Conservation (phyloP, 2,329 filamentous ascomycete species). For the Lachnellula hyalina region DNA sequence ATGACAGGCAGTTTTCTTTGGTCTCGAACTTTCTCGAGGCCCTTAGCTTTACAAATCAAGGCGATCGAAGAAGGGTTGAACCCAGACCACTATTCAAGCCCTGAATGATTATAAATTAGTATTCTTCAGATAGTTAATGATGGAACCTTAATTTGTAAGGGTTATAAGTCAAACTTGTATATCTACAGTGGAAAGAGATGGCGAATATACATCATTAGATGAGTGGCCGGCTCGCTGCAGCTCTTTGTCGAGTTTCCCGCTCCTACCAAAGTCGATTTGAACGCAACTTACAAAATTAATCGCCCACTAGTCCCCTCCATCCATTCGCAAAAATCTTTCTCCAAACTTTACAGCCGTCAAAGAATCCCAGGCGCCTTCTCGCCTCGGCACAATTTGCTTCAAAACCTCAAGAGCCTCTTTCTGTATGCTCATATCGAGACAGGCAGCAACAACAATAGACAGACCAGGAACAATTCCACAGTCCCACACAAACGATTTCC, state of each 20-base stretch:
- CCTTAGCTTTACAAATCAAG: conserved; percentile 38
- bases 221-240: too few species aligned
- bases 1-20: background rate
- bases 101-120: too few species aligned
- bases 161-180: too few species aligned
- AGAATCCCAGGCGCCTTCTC: conserved; percentile 15
- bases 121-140: too few species aligned
- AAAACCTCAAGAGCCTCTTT: conserved; percentile 18
- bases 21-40: conserved; percentile 33
- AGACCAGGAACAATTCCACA: conserved; percentile 19
- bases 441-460: conserved; percentile 16
- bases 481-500: conserved; percentile 21
- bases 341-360: conserved; percentile 12
- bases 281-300: background rate
- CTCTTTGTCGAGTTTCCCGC: too few species aligned
- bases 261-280: too few species aligned
- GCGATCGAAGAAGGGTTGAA: conserved; percentile 19
- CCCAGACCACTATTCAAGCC: background rate
- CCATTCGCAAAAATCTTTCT: conserved; percentile 3
- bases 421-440: conserved; percentile 9
- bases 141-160: too few species aligned
- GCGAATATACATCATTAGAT: too few species aligned
- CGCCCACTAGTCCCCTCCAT: background rate
- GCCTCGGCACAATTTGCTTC: conserved; percentile 1
- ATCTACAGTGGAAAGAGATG: too few species aligned